These are phyloP conservation scores for Liquidambar formosana DNA, from an alignment of 164 flowering plant species.

Conservation along the genomic window DNA sequence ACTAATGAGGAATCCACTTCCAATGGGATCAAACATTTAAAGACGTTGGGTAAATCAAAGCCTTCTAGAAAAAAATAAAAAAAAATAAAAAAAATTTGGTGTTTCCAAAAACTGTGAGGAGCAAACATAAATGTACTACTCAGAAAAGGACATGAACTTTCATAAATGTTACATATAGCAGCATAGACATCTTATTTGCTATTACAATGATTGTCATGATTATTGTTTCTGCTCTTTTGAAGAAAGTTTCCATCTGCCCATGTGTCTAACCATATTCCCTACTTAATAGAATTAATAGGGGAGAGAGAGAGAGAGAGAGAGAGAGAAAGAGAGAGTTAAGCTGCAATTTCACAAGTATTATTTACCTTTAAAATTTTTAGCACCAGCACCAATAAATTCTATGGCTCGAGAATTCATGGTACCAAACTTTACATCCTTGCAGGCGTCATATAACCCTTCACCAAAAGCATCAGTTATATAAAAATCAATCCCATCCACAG, in stretches of 20 bases:
- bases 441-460: conserved; percentile 81
- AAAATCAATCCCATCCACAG: conserved; percentile 87
- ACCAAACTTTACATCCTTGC: conserved; percentile 99
- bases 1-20: not conserved
- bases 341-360: conserved; percentile 8
- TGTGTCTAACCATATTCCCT: not conserved
- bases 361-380: conserved; percentile 81
- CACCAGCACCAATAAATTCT: conserved; percentile 90
- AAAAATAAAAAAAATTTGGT: no score
- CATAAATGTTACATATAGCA: no score
- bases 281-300: not conserved
- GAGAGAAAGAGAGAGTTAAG: no score
- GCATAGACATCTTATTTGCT: not conserved
- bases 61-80: no score
- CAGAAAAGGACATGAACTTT: no score
- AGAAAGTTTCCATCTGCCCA: not conserved
- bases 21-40: not conserved
- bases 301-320: not conserved
- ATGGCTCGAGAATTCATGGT: conserved; percentile 88
- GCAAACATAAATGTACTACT: no score
- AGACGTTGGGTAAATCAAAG: not conserved
- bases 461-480: conserved; percentile 81
- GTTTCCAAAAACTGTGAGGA: no score
- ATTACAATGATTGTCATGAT: not conserved
- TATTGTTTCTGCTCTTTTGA: not conserved